Conservation (phyloP, 352 stramenopile genomes). For the Phytophthora fragariae region DNA sequence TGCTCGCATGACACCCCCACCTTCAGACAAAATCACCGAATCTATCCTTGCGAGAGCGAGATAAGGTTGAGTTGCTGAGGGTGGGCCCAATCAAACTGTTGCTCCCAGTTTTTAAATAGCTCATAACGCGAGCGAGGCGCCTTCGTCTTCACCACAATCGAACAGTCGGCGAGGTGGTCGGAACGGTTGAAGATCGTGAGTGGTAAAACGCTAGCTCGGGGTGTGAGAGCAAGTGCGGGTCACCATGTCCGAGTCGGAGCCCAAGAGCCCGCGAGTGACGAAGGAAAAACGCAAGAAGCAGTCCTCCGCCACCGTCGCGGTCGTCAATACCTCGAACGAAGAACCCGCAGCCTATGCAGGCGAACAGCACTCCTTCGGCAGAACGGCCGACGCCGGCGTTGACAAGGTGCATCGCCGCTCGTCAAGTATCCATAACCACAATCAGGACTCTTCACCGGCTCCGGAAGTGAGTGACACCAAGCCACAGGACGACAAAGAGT, state of each 20-base stretch:
- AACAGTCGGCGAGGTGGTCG: constrained; percentile 24
- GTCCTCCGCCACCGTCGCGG: constrained; percentile 41
- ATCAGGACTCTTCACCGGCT: constrained; percentile 3
- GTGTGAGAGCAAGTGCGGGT: constrained; percentile 2
- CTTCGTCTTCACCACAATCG: constrained; percentile 12
- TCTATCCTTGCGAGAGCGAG: not conserved
- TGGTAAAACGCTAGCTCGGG: constrained; percentile 8
- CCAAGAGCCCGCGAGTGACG: constrained; percentile 28
- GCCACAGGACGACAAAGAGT: constrained; percentile 31
- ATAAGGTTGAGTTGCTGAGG: constrained; percentile 19
- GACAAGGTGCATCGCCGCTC: constrained; percentile 34
- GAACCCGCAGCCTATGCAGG: constrained; percentile 27
- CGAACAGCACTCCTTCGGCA: constrained; percentile 35
- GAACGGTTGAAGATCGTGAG: constrained; percentile 5
- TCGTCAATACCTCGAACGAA: constrained; percentile 37
- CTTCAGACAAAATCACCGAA: not conserved
- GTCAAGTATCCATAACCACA: constrained; percentile 22
- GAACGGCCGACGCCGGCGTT: constrained; percentile 14
- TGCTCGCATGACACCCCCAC: no score
- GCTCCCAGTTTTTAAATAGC: constrained; percentile 20
- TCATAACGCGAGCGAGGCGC: not conserved
- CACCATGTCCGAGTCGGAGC: constrained; percentile 36
- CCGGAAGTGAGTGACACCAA: constrained; percentile 19
- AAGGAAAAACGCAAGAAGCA: constrained; percentile 51
- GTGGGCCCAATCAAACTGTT: constrained; percentile 10